Evolutionary conservation across 495 filamentous ascomycete genomes (phyloP), one percentile per base, ranked within the genome.

Genomic region (Penicillium robsamsonii): DNA sequence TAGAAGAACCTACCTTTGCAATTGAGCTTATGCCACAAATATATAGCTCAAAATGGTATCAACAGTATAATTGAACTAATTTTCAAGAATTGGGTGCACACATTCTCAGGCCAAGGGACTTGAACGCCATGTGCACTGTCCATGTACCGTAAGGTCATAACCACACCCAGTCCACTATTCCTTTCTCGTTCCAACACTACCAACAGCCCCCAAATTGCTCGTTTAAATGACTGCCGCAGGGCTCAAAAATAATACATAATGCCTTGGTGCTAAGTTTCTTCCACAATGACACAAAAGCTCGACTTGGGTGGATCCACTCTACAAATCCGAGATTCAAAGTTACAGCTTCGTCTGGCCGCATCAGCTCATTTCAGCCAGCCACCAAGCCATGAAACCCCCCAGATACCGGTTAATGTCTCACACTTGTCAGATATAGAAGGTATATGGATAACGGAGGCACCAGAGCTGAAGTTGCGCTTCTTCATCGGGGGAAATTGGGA

Each of bases 361-460:
- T 52, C 35, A 1, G 63, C 51, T 13, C 24, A 46, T 5, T 55
- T 64, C 46, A 49, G 4, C 5, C 40, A 31, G 5, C 46, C n/a
- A 4, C 35, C 17, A 17, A 53, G 2, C 5, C 29, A 22, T n/a
- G 7, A 7, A 22, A 2, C 17, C 6, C 7, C 13, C 2, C n/a
- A 24, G 2, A 10, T 43, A 44, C 29, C n/a, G 33, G 5, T 35
- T 9, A 6, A 46, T 6, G 9, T 27, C 17, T 8, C 24, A 33
- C 2, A 17, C 57, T n/a, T 38, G 40, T 5, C 53, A 69, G 31
- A 55, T 31, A 46, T 58, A 2, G 33, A 56, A 10, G 40, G 46
- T 8, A 7, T 68, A 17, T 77, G 72, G 73, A 57, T 74, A 1
- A 62, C 46, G 15, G 65, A 69, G 53, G 64, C 62, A n/a, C 69